Evolutionary conservation across 2,329 filamentous ascomycete species (phyloP), one percentile per base, ranked within the genome.

Genomic region (Neocatenulostroma microsporum): DNA sequence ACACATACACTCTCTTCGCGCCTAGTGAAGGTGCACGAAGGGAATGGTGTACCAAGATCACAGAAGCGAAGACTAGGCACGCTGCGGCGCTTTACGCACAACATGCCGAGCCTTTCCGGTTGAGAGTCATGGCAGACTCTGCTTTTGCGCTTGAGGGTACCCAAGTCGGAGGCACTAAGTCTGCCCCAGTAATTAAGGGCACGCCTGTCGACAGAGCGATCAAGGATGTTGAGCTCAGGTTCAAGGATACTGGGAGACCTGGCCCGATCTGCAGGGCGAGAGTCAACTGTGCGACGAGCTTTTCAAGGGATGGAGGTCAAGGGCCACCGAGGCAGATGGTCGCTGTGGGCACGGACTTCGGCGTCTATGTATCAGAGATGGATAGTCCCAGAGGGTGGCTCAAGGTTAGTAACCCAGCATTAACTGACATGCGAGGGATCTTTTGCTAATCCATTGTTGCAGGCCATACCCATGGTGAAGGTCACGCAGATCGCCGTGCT

Each of bases 401-500:
- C 41, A 82, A 84, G 68, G 87, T 93, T 70, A 69, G 77, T 67
- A 24, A 9, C 9, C 18, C 18, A 21, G 27, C 14, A 14, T 9
- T 23, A 7, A 12, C 3, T 14, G 27, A n/a, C 5, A 32, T 18
- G 8, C 18, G 11, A 3, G 5, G 20, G 3, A 15, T 42, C n/a
- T n/a, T 53, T 20, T 32, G 30, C 30, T 36, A 3, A 18, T 13
- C n/a, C n/a, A n/a, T 5, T 26, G 3, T 2, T n/a, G n/a, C 53
- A 93, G 83, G 79, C 84, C 6, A 86, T 95, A 17, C 76, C 80
- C 57, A 77, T 79, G 48, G 67, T 68, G 30, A 78, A 79, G 39
- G 88, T 98, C 12, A 93, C 89, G 2, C 91, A 98, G 57, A 84
- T 98, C 31, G 82, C 91, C 0, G 84, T 98, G 0, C 75, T 98